phyloP scores from a whole-genome alignment of 1,284 basidiomycete species.

The Thelephora terrestris region DNA sequence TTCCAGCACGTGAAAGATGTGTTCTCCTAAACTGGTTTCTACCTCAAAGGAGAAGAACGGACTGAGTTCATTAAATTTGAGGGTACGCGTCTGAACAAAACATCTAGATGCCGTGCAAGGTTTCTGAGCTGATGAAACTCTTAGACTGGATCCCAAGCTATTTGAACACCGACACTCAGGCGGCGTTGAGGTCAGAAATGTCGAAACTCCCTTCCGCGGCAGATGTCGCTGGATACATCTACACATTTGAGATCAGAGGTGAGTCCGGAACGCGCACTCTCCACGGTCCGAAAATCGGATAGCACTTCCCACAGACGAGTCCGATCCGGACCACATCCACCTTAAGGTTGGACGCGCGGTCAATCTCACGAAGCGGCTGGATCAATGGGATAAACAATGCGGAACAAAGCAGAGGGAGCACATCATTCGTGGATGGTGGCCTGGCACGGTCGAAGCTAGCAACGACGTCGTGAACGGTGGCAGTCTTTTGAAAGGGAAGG shows the following conservation, averaged over 20 bases:
- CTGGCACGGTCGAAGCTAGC: slow-evolving; percentile 25
- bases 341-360: slow-evolving; percentile 44
- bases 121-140: background rate
- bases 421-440: slow-evolving; percentile 43
- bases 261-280: slow-evolving; percentile 7
- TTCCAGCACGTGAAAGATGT: slow-evolving; percentile 50
- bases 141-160: slow-evolving; percentile 64
- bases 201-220: slow-evolving; percentile 46
- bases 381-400: slow-evolving; percentile 68
- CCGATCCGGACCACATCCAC: slow-evolving; percentile 24
- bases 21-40: background rate
- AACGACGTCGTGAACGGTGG: slow-evolving; percentile 12
- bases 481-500: slow-evolving; percentile 33
- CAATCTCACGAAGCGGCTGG: slow-evolving; percentile 40
- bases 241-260: slow-evolving; percentile 69
- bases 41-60: background rate
- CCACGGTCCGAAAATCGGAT: background rate
- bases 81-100: background rate
- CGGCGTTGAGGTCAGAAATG: slow-evolving; percentile 60
- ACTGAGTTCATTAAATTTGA: slow-evolving; percentile 2
- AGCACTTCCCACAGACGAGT: slow-evolving; percentile 16
- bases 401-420: slow-evolving; percentile 32
- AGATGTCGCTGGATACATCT: slow-evolving; percentile 66
- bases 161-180: slow-evolving; percentile 49
- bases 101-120: background rate